These are phyloP conservation scores for Fusarium humuli DNA, from an alignment of 2,329 filamentous ascomycete genomes.

Conservation along the genomic window DNA sequence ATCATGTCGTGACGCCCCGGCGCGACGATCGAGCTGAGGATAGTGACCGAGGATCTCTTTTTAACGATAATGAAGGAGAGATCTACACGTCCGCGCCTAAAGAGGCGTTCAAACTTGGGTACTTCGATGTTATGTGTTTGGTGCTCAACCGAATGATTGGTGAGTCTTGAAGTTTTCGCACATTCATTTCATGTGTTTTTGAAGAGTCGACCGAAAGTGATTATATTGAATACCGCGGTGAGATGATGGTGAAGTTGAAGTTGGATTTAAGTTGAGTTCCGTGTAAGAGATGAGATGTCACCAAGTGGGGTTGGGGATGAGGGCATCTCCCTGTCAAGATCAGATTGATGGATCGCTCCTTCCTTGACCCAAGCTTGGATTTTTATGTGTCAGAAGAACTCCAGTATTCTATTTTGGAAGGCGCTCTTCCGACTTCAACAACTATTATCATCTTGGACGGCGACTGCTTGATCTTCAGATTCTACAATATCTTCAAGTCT, in stretches of 20 bases:
- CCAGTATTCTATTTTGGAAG: neutral
- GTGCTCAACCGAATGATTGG: conserved; percentile 55
- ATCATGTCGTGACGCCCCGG: conserved; percentile 2
- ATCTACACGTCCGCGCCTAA: conserved; percentile 52
- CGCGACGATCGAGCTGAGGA: conserved; percentile 24
- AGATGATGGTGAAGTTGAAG: conserved; percentile 26
- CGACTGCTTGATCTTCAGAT: neutral
- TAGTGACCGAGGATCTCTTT: conserved; percentile 36
- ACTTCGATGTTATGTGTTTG: conserved; percentile 52
- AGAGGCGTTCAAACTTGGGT: conserved; percentile 52
- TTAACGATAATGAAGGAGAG: conserved; percentile 37
- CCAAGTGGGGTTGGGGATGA: conserved; percentile 40
- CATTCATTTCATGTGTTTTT: too few species aligned
- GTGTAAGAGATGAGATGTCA: conserved; percentile 1
- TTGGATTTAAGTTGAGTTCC: conserved; percentile 37
- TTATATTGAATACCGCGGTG: neutral
- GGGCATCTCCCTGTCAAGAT: conserved; percentile 14
- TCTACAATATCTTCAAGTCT: neutral
- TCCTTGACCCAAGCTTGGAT: conserved; percentile 23
- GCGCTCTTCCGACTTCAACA: neutral
- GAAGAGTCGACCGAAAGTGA: too few species aligned
- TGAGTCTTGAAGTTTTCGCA: conserved; percentile 33
- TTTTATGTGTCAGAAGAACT: conserved; percentile 31
- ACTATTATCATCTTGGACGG: neutral
- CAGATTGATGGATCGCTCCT: conserved; percentile 27